Evolutionary conservation across 805 yeast genomes (phyloP), one percentile per base, ranked within the genome.

Genomic region (Gaillardinia entomophila): DNA sequence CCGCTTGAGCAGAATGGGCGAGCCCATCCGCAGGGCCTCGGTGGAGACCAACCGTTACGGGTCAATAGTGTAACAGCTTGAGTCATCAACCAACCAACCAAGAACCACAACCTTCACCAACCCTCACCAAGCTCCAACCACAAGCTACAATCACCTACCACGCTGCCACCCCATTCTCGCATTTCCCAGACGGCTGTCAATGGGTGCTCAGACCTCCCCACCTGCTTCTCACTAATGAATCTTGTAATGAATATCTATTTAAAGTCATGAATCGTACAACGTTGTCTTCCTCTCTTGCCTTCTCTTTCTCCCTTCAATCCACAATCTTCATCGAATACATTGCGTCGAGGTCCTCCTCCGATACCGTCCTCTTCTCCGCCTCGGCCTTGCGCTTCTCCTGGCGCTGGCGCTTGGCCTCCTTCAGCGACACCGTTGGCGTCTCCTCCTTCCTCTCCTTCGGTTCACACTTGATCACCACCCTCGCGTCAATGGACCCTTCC

Each of bases 291-390:
- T n/a, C n/a, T n/a, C n/a, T n/a, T n/a, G n/a, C n/a, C n/a, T n/a
- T 33, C 27, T 22, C 23, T 30, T 26, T 25, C 30, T 14, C 30
- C 32, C 24, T 6, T 44, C 44, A 63, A 24, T 62, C 63, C 33
- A 59, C 66, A 23, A 66, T 61, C 33, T 64, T 65, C 29, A 66
- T 43, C 54, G 49, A 60, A 38, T 66, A 66, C 34, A 66, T 46
- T 12, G 63, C 42, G 40, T 66, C 72, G 34, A 65, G 55, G 35
- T 64, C 67, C 2, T 55, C 58, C 18, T 55, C 67, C 5, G 40
- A 40, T 6, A 37, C 33, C 29, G 41, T 39, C 12, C 35, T 16
- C 34, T 37, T 42, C 35, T 46, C 37, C 22, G 43, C 36, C 31
- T 46, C 41, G 23, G 43, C 40, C 22, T 44, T 37, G 16, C 12